These are phyloP conservation scores for Salix koriyanagi DNA, from an alignment of 345 rosid species.

Conservation along the genomic window DNA sequence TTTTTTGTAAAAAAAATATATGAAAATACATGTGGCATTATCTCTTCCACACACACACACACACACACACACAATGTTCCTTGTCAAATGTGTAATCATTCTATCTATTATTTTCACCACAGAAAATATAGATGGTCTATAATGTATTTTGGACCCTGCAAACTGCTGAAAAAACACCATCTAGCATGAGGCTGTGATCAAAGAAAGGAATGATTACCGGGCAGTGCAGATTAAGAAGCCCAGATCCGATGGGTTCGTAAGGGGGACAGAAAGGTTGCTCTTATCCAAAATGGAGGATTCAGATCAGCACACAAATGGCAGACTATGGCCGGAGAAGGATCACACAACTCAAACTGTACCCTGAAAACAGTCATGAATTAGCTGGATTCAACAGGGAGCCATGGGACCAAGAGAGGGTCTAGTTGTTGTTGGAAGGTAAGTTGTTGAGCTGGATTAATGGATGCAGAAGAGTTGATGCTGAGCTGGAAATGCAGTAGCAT, in stretches of 20 bases:
- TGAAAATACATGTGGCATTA: too few species aligned
- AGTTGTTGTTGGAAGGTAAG: background rate
- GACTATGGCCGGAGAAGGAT: background rate
- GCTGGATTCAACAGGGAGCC: conserved; percentile 23
- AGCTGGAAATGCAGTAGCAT: too few species aligned
- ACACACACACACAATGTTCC: too few species aligned
- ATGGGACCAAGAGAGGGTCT: conserved; percentile 17
- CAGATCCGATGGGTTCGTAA: background rate
- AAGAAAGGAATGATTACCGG: background rate
- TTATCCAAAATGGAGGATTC: conserved; percentile 24
- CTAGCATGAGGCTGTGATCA: background rate
- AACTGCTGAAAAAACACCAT: too few species aligned
- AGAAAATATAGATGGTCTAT: too few species aligned
- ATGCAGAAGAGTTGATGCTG: too few species aligned
- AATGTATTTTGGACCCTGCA: too few species aligned
- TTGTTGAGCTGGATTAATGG: too few species aligned
- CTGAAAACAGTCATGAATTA: conserved; percentile 19
- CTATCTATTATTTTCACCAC: too few species aligned
- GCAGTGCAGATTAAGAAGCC: background rate
- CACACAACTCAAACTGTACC: background rate
- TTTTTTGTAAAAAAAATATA: too few species aligned
- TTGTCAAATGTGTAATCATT: too few species aligned
- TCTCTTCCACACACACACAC: too few species aligned
- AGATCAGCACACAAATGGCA: background rate
- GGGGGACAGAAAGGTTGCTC: background rate